These are phyloP conservation scores for Boletus vermiculosoides DNA, from an alignment of 768 basidiomycete species.

Conservation along the genomic window DNA sequence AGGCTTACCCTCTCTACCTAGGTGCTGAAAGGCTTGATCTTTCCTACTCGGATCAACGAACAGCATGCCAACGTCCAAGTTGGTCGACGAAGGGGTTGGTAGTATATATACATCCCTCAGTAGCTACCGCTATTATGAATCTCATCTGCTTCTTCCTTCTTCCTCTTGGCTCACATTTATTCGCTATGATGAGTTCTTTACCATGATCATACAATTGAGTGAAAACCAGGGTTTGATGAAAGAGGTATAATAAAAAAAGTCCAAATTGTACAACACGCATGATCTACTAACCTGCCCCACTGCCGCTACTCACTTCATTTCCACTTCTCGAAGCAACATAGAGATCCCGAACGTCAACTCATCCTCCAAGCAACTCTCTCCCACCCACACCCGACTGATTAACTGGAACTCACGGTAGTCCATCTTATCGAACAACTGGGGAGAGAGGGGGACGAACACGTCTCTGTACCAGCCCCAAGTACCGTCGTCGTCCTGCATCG, in stretches of 20 bases:
- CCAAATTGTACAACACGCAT: neutral
- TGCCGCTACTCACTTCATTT: conserved; percentile 24
- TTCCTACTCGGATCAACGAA: no score
- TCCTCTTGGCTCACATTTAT: neutral
- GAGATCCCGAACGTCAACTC: conserved; percentile 41
- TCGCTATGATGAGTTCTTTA: neutral
- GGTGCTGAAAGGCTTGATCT: no score
- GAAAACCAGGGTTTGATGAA: neutral
- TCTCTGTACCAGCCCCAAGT: conserved; percentile 36
- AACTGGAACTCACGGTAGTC: conserved; percentile 46
- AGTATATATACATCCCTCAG: neutral
- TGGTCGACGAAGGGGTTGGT: neutral
- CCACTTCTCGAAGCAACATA: conserved; percentile 41
- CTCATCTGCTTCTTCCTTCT: no score
- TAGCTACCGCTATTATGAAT: neutral
- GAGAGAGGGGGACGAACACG: conserved; percentile 49
- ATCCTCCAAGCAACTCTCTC: conserved; percentile 24
- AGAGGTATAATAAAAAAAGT: neutral
- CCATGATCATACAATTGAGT: neutral
- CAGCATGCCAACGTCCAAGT: neutral
- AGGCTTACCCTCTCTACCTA: no score
- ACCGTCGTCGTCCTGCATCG: conserved; percentile 13
- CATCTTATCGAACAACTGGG: conserved; percentile 44
- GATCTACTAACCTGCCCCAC: no score
- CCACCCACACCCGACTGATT: conserved; percentile 37